These are phyloP conservation scores for Aspergillus sp. DNA, from an alignment of 2,329 filamentous ascomycete species.

Conservation along the genomic window DNA sequence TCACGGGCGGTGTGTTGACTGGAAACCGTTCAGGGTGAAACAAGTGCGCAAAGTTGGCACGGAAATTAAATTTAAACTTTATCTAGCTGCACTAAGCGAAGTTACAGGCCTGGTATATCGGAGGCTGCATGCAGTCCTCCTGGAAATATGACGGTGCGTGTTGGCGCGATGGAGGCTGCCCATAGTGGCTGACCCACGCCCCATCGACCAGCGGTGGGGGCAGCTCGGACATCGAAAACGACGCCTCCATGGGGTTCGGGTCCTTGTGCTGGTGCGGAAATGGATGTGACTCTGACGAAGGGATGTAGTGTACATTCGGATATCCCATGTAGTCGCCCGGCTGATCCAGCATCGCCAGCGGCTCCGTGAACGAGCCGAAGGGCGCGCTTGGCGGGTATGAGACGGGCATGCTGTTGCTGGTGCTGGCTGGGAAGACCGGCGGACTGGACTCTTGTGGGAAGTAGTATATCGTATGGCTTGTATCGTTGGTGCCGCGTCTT, in stretches of 20 bases:
- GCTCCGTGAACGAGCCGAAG: background rate
- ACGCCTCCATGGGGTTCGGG: background rate
- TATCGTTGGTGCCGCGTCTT: background rate
- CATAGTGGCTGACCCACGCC: background rate
- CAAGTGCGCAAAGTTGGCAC: background rate
- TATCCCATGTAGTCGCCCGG: background rate
- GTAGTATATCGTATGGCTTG: background rate
- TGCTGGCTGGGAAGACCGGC: background rate
- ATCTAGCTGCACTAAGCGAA: background rate
- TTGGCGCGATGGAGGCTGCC: background rate
- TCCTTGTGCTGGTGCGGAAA: background rate
- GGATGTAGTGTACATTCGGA: background rate
- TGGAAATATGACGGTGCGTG: background rate
- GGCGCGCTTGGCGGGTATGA: background rate
- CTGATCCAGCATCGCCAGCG: background rate
- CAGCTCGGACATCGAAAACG: background rate
- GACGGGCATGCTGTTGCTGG: background rate
- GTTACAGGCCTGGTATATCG: background rate
- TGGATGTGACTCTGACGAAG: background rate
- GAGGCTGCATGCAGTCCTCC: background rate
- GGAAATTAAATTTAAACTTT: background rate
- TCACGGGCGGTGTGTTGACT: background rate
- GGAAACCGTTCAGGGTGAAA: background rate
- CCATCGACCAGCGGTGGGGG: background rate
- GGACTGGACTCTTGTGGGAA: background rate